phyloP scores from a whole-genome alignment of 371 early-diverging fungal genomes.

The Mortierella sp. region DNA sequence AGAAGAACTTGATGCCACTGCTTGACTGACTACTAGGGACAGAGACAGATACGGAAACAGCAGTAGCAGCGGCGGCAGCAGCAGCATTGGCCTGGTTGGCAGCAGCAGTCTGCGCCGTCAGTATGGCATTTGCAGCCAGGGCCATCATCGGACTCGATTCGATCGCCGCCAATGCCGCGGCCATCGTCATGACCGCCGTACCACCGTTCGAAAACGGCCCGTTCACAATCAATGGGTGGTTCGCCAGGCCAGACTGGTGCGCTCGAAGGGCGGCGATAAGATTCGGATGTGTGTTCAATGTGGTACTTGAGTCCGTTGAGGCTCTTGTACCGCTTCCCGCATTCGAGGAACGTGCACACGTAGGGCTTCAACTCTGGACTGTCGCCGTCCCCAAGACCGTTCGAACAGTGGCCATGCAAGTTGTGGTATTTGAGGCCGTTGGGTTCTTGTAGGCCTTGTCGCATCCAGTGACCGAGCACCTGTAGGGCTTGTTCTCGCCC shows the following conservation, averaged over 20 bases:
- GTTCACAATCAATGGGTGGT: conserved; percentile 13
- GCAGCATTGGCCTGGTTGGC: conserved; percentile 9
- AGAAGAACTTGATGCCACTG: background rate
- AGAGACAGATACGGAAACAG: background rate
- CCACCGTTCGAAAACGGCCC: background rate
- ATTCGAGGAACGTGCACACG: conserved; percentile 82
- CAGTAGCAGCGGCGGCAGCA: background rate
- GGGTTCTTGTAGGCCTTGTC: conserved; percentile 94
- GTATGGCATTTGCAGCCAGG: conserved; percentile 43
- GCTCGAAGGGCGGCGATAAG: conserved; percentile 46
- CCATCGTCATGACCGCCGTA: conserved; percentile 38
- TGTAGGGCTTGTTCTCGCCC: conserved; percentile 71
- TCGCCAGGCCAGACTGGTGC: conserved; percentile 39
- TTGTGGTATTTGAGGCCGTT: conserved; percentile 96
- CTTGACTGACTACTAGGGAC: background rate
- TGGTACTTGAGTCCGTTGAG: conserved; percentile 97
- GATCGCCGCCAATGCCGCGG: conserved; percentile 39
- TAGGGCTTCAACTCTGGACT: conserved; percentile 77
- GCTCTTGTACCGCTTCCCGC: conserved; percentile 96
- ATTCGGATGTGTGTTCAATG: conserved; percentile 79
- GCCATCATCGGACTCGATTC: conserved; percentile 44
- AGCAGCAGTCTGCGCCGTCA: conserved; percentile 30
- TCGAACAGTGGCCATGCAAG: conserved; percentile 77
- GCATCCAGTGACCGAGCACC: conserved; percentile 84
- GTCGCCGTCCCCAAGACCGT: conserved; percentile 54